These are phyloP conservation scores for Chalaropsis thielavioides DNA, from an alignment of 2,329 filamentous ascomycete species.

Conservation along the genomic window DNA sequence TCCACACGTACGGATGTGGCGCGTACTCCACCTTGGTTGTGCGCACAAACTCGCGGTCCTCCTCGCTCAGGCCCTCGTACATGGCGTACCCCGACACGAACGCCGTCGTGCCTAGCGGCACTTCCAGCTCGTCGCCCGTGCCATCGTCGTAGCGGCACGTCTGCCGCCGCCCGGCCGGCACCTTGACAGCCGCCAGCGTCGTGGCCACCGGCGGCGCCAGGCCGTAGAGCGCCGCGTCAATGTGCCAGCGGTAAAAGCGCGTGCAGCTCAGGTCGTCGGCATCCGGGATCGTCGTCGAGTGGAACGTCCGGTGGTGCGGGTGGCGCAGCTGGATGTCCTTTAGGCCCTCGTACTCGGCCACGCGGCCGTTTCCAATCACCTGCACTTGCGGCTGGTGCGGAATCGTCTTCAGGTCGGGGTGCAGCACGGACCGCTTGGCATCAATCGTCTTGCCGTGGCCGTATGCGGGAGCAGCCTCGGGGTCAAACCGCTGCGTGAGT, in stretches of 20 bases:
- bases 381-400: slow-evolving; percentile 69
- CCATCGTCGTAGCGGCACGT: slow-evolving; percentile 61
- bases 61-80: slow-evolving; percentile 50
- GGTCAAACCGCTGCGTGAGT: slow-evolving; percentile 61
- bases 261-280: slow-evolving; percentile 36
- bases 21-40: slow-evolving; percentile 59
- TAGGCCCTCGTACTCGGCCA: slow-evolving; percentile 56
- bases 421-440: slow-evolving; percentile 47
- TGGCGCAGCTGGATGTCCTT: slow-evolving; percentile 53
- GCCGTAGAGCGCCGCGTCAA: slow-evolving; percentile 62
- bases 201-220: slow-evolving; percentile 62
- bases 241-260: slow-evolving; percentile 64
- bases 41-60: slow-evolving; percentile 53
- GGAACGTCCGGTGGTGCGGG: slow-evolving; percentile 66
- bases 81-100: slow-evolving; percentile 59
- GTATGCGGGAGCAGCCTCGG: slow-evolving; percentile 46
- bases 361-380: slow-evolving; percentile 62
- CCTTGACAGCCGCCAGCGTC: slow-evolving; percentile 56
- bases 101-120: slow-evolving; percentile 61
- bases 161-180: slow-evolving; percentile 51
- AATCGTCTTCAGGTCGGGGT: slow-evolving; percentile 67
- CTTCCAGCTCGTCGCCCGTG: slow-evolving; percentile 47
- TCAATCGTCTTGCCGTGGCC: slow-evolving; percentile 66
- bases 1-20: slow-evolving; percentile 71
- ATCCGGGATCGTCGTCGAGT: slow-evolving; percentile 46